A percentile compares a stretch with the other conserved stretches of the same genome.
phyloP scores from a whole-genome alignment of 371 early-diverging fungal species.

The Mortierella sp. region DNA sequence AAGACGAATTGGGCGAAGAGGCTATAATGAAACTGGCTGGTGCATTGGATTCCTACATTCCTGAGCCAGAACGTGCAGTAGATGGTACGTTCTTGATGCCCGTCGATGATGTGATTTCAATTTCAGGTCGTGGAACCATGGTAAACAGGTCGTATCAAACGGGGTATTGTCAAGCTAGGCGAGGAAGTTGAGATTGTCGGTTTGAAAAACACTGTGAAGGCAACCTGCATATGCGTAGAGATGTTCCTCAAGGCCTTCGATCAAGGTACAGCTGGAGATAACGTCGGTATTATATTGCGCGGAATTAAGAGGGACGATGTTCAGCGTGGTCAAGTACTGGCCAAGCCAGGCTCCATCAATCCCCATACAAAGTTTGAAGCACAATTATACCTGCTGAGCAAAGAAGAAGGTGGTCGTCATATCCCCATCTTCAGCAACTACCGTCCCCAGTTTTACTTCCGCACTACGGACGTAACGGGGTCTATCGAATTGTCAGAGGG shows the following conservation, averaged over 20 bases:
- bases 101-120: not conserved
- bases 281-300: slow-evolving; percentile 1
- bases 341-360: slow-evolving; percentile 9
- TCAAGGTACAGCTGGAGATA: not conserved
- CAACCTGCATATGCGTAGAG: slow-evolving; percentile 1
- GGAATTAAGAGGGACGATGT: slow-evolving; percentile 1
- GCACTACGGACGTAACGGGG: slow-evolving; percentile 36
- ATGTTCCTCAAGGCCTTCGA: not conserved
- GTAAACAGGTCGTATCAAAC: slow-evolving; percentile 4
- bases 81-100: slow-evolving; percentile 6
- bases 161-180: not conserved
- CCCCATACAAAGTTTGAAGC: slow-evolving; percentile 6
- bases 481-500: slow-evolving; percentile 6
- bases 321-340: slow-evolving; percentile 10
- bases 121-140: slow-evolving; percentile 9
- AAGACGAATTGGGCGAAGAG: slow-evolving; percentile 92
- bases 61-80: slow-evolving; percentile 58
- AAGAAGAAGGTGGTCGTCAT: slow-evolving; percentile 96
- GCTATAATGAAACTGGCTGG: slow-evolving; percentile 92
- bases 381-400: slow-evolving; percentile 69
- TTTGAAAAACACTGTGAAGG: not conserved
- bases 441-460: slow-evolving; percentile 90
- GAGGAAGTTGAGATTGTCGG: slow-evolving; percentile 8
- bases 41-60: slow-evolving; percentile 94
- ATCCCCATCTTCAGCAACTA: slow-evolving; percentile 93